These are phyloP conservation scores for Deinandra increscens DNA, from an alignment of 129 eudicot genomes.

Conservation along the genomic window DNA sequence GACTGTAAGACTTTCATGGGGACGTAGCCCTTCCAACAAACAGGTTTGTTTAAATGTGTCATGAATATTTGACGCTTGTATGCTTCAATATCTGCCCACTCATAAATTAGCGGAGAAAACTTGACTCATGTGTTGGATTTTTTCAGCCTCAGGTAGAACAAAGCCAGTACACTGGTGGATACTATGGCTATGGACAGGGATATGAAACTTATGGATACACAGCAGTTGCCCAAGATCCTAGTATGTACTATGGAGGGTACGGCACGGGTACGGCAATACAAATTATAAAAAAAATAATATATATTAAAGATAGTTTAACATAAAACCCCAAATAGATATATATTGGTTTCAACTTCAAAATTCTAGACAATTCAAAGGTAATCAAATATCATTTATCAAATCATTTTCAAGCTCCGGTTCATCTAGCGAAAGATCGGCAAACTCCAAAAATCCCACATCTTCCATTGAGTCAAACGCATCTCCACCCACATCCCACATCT, in stretches of 20 bases:
- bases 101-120: background rate
- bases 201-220: constrained; percentile 76
- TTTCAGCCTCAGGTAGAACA: constrained; percentile 73
- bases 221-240: constrained; percentile 76
- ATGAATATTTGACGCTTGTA: background rate
- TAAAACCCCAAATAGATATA: too few relatives aligned
- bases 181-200: constrained; percentile 74
- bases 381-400: too few relatives aligned
- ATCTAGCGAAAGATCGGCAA: too few relatives aligned
- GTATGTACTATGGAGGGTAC: constrained; percentile 63
- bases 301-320: too few relatives aligned
- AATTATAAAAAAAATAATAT: too few relatives aligned
- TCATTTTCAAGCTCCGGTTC: too few relatives aligned
- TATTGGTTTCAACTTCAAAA: too few relatives aligned
- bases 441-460: too few relatives aligned
- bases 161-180: constrained; percentile 69
- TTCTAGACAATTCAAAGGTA: too few relatives aligned
- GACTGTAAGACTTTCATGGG: constrained; percentile 23
- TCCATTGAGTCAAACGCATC: background rate
- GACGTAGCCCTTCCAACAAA: constrained; percentile 26
- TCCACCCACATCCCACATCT: background rate
- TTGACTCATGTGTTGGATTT: background rate
- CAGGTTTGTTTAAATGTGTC: constrained; percentile 19
- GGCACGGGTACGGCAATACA: too few relatives aligned
- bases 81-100: background rate